Conservation (phyloP, 2,329 filamentous ascomycete species). For the Didymosphaeria variabile region DNA sequence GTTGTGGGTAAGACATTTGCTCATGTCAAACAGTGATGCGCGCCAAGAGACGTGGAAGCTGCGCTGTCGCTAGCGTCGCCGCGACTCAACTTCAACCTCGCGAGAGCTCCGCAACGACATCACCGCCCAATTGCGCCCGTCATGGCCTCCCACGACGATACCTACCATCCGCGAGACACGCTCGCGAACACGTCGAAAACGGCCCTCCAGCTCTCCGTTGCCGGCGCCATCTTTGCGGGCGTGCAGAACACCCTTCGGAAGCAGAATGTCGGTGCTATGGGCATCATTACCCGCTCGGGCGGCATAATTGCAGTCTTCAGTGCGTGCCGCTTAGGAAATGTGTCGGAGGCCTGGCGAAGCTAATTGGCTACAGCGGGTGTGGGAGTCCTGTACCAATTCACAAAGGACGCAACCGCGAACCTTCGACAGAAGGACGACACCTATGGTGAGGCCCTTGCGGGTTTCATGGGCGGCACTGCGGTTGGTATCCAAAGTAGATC, state of each 20-base stretch:
- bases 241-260: conserved; percentile 87
- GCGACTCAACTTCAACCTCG: conserved; percentile 27
- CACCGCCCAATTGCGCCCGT: conserved; percentile 40
- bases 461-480: conserved; percentile 77
- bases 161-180: conserved; percentile 79
- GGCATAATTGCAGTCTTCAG: conserved; percentile 74
- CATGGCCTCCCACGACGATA: conserved; percentile 46
- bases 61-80: conserved; percentile 16
- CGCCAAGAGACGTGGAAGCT: conserved; percentile 10
- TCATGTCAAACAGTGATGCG: conserved; percentile 1
- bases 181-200: conserved; percentile 72
- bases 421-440: conserved; percentile 84
- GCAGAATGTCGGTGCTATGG: conserved; percentile 81
- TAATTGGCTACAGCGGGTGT: conserved; percentile 68
- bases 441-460: conserved; percentile 77
- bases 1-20: conserved; percentile 21
- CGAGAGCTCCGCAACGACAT: conserved; percentile 28
- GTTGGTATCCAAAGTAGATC: conserved; percentile 75
- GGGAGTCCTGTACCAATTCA: conserved; percentile 81
- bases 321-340: conserved; percentile 52
- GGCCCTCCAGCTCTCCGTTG: conserved; percentile 69
- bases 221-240: conserved; percentile 76
- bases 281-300: conserved; percentile 81
- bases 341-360: conserved; percentile 20
- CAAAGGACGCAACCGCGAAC: conserved; percentile 79